phyloP scores from a whole-genome alignment of 768 basidiomycete species.

The Holtermannia corniformis region DNA sequence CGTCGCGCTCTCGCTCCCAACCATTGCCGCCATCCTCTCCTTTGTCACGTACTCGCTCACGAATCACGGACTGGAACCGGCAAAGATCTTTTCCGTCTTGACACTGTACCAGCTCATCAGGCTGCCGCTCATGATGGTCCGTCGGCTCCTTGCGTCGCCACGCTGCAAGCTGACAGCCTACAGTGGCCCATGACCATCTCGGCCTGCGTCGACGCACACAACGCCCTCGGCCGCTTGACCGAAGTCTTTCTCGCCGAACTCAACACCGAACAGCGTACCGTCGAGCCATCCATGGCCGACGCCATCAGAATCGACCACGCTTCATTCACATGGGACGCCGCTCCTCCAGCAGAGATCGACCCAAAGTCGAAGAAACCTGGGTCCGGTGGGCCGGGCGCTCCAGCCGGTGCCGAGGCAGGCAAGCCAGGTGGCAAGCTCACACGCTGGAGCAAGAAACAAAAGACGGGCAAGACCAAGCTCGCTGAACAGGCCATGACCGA shows the following conservation, averaged over 20 bases:
- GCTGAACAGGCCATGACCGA: slow-evolving; percentile 27
- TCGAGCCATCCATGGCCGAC: slow-evolving; percentile 51
- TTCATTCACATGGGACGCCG: slow-evolving; percentile 78
- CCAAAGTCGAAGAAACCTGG: slow-evolving; percentile 23
- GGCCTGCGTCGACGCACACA: slow-evolving; percentile 72
- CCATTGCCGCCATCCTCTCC: slow-evolving; percentile 60
- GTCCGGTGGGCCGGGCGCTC: neutral
- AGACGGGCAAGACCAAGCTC: slow-evolving; percentile 22
- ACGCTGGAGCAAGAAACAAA: slow-evolving; percentile 29
- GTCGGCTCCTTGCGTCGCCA: neutral
- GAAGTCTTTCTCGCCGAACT: slow-evolving; percentile 78
- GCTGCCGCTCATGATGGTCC: slow-evolving; percentile 65
- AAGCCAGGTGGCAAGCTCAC: slow-evolving; percentile 14
- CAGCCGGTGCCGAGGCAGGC: slow-evolving; percentile 3
- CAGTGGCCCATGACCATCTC: slow-evolving; percentile 50
- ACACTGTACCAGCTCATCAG: slow-evolving; percentile 75
- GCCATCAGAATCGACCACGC: slow-evolving; percentile 62
- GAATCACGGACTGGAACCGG: slow-evolving; percentile 43
- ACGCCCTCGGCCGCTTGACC: slow-evolving; percentile 65
- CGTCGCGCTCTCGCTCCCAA: slow-evolving; percentile 62
- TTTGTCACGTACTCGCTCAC: slow-evolving; percentile 61
- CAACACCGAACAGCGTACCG: slow-evolving; percentile 51
- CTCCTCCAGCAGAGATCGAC: slow-evolving; percentile 41
- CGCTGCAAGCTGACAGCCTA: slow-evolving; percentile 52
- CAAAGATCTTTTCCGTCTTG: slow-evolving; percentile 71